Evolutionary conservation across 306 rosid species (phyloP), one percentile per base, ranked within the genome.

Genomic region (Astragalus glycyphyllos): DNA sequence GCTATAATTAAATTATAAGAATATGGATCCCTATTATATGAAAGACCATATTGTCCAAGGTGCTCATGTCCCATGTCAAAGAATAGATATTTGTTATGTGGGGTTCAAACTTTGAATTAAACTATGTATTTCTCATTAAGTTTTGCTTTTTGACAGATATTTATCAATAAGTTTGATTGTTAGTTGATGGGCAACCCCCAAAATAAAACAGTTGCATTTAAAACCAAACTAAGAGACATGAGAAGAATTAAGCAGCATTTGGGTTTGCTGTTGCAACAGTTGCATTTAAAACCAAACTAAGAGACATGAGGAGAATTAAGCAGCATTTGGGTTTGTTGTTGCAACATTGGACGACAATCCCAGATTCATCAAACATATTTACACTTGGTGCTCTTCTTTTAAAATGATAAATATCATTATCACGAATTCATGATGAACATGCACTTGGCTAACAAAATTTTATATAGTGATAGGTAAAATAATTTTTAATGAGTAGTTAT

Each of bases 1-100:
- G 61, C 59, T 63, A 67, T 58, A 66, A 16, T 23, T 31, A 46
- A 48, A 66, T 66, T 58, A 58, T 49, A 32, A 73, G 71, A 51
- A 48, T 34, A 23, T 2, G 32, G 73, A 54, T 44, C 45, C 46
- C 37, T 12, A 35, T 51, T 54, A 62, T 62, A 70, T 70, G 16
- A 63, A 55, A 13, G 56, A 46, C 51, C 32, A 9, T 63, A 46
- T 31, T 20, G 47, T 13, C 29, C 7, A 16, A 11, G 12, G 17
- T 15, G 49, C 69, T 7, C 3, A 48, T 48, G 51, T 40, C 65
- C 50, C 41, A 16, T 38, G 58, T 66, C 78, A 65, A 60, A 58
- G 57, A 41, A 50, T 11, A 56, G 11, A 48, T 32, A 44, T 38
- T 58, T 65, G 54, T 41, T n/a, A 8, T 53, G 51, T 23, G 32